phyloP scores from a whole-genome alignment of 176 grass and related monocot species.

The Paspalum notatum region DNA sequence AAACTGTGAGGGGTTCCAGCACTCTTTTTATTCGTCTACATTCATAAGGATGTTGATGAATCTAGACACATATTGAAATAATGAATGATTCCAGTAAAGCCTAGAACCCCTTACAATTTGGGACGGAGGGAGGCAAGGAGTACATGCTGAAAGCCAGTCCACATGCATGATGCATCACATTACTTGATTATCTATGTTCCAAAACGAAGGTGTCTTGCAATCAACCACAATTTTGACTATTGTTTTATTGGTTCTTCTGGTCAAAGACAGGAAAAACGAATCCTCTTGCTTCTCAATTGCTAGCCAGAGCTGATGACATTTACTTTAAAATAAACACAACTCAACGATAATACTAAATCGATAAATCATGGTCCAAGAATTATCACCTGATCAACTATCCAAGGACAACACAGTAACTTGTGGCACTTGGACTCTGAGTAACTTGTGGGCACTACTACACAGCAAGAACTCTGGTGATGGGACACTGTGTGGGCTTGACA shows the following conservation, averaged over 20 bases:
- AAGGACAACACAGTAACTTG: slow-evolving; percentile 2
- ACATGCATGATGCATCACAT: not conserved
- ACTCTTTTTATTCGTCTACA: too few species aligned
- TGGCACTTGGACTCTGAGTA: slow-evolving; percentile 4
- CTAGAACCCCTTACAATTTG: too few species aligned
- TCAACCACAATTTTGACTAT: not conserved
- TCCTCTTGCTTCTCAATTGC: not conserved
- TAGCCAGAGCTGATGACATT: not conserved
- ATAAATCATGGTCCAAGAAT: not conserved
- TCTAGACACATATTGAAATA: too few species aligned
- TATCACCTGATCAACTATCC: not conserved
- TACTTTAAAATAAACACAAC: not conserved
- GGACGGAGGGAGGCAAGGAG: too few species aligned
- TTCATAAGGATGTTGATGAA: too few species aligned
- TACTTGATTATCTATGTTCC: not conserved
- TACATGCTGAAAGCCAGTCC: not conserved
- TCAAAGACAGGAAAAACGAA: too few species aligned
- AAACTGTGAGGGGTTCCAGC: too few species aligned
- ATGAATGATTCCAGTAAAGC: too few species aligned
- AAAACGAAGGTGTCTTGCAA: not conserved
- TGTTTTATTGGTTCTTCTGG: too few species aligned
- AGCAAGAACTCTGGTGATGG: not conserved
- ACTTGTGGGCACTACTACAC: slow-evolving; percentile 11
- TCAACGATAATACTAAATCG: not conserved
- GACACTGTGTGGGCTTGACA: not conserved